Evolutionary conservation across 495 filamentous ascomycete genomes (phyloP), one percentile per base, ranked within the genome.

Genomic region (Neohortaea acidophila): DNA sequence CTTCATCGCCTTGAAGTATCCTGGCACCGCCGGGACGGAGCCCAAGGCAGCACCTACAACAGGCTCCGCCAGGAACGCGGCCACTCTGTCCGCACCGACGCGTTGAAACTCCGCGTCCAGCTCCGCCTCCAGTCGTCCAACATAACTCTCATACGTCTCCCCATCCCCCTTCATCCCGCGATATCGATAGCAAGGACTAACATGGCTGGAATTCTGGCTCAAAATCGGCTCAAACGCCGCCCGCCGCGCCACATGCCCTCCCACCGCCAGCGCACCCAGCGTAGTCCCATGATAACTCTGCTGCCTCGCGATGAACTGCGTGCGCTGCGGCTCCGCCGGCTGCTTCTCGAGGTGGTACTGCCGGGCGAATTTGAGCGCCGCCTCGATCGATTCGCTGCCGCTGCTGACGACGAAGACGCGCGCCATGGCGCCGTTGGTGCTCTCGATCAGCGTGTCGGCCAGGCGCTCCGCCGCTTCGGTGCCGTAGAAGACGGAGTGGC

Each of bases 281-380:
- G 80, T 85, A 14, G 65, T 76, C 4, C 81, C 81, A 43, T 87
- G 81, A 47, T 82, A 87, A n/a, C 75, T 79, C 15, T 74, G 68
- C 32, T 66, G 62, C 9, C 81, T 62, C 11, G 72, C 66, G 40
- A 87, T 80, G 59, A 77, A 56, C 56, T 40, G 66, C 70, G 53
- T 69, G 21, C 66, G 62, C 45, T 67, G 58, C 0, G 59, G 60
- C 35, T 76, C 60, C 6, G 66, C 59, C 2, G 52, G 59, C 5
- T 57, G 45, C 3, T 66, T 56, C 54, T 82, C 76, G 7, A 72
- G 61, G 47, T 66, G 77, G 44, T 70, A 79, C 47, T 80, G 77
- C 0, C 75, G 63, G 21, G 73, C 65, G 4, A 80, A 50, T 47
- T 82, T 82, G 33, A 80, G 51, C 12, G 77, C 70, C 2, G 73